Conservation (phyloP, 1,139 yeast genomes). For the Pichia sp. region DNA sequence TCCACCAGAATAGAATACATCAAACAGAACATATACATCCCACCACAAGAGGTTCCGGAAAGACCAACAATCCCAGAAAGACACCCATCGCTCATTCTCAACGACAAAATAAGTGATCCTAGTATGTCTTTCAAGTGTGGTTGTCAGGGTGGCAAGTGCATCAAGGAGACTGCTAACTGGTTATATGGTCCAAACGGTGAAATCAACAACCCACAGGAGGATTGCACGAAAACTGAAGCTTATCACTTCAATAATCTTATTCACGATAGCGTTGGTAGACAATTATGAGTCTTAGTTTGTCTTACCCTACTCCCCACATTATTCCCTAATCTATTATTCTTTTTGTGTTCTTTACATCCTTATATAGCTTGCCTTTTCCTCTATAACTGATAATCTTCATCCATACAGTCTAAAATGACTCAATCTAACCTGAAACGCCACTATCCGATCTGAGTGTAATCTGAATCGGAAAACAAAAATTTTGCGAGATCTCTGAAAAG, state of each 20-base stretch:
- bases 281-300: conserved; percentile 14
- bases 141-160: conserved; percentile 45
- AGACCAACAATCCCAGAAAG: conserved; percentile 38
- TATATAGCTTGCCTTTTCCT: too few relatives aligned
- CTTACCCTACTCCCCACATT: neutral
- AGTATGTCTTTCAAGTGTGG: conserved; percentile 47
- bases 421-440: too few relatives aligned
- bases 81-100: conserved; percentile 49
- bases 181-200: conserved; percentile 35
- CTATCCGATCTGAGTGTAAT: too few relatives aligned
- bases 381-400: too few relatives aligned
- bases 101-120: conserved; percentile 43
- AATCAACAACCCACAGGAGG: conserved; percentile 23
- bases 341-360: neutral
- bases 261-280: conserved; percentile 30
- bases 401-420: too few relatives aligned
- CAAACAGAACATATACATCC: conserved; percentile 45
- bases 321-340: neutral
- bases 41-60: conserved; percentile 30
- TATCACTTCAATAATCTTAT: conserved; percentile 26
- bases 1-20: conserved; percentile 38
- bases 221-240: conserved; percentile 28
- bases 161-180: conserved; percentile 45
- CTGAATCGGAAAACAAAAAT: too few relatives aligned
- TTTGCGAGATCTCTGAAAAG: too few relatives aligned